Evolutionary conservation across 139 green algal genomes (phyloP).

Genomic region (Eudorina sp.): DNA sequence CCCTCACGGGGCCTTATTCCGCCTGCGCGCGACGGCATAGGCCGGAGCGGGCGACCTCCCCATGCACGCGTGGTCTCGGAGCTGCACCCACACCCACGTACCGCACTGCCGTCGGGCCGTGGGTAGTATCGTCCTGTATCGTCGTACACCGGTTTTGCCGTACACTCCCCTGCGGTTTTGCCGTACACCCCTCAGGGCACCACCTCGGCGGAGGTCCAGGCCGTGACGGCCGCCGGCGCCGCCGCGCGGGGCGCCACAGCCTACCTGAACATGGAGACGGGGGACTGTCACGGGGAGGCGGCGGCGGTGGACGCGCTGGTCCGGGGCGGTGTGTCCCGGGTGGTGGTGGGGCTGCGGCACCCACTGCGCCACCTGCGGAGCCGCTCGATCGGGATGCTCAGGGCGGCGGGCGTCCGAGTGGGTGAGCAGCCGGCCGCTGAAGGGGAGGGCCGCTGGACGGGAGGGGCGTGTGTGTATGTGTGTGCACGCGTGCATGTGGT

Average conservation of each 20-base stretch:
- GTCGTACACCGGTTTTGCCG: too few relatives aligned
- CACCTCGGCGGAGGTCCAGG: slow-evolving; percentile 75
- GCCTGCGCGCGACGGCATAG: too few relatives aligned
- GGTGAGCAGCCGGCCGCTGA: slow-evolving; percentile 78
- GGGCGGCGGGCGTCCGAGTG: slow-evolving; percentile 80
- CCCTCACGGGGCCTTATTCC: too few relatives aligned
- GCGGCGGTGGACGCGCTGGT: slow-evolving; percentile 81
- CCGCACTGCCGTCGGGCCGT: too few relatives aligned
- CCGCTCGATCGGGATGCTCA: slow-evolving; percentile 72
- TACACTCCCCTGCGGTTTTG: too few relatives aligned
- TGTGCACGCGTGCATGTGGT: too few relatives aligned
- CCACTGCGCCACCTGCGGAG: slow-evolving; percentile 85
- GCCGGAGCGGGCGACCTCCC: too few relatives aligned
- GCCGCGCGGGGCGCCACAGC: slow-evolving; percentile 74
- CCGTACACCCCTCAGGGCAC: slow-evolving; percentile 72
- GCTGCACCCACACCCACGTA: too few relatives aligned
- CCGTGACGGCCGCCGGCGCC: slow-evolving; percentile 55
- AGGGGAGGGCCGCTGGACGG: background rate
- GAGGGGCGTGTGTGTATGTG: too few relatives aligned
- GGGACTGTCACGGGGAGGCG: slow-evolving; percentile 90
- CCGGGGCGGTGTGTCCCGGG: slow-evolving; percentile 78
- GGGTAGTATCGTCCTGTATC: too few relatives aligned
- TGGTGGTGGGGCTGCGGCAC: slow-evolving; percentile 95
- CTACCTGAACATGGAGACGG: slow-evolving; percentile 96
- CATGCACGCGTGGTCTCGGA: too few relatives aligned